Evolutionary conservation across 129 eudicot genomes (phyloP).

Genomic region (Escallonia rubra): DNA sequence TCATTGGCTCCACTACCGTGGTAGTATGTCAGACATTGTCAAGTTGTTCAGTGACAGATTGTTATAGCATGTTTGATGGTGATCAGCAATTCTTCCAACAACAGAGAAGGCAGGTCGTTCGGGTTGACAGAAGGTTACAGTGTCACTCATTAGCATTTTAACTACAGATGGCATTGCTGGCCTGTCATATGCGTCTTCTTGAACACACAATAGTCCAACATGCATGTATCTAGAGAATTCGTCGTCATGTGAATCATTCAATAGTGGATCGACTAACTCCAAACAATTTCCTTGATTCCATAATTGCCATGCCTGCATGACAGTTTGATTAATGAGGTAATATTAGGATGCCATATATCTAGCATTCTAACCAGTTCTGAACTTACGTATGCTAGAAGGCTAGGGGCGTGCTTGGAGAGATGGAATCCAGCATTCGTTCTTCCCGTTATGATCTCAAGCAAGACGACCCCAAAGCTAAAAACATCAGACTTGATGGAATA

Average conservation of each 20-base stretch:
- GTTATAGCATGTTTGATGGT: no score
- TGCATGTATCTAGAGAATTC: conserved; percentile 17
- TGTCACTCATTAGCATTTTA: no score
- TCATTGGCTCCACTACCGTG: no score
- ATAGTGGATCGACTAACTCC: conserved; percentile 16
- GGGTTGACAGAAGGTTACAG: no score
- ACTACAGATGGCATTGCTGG: no score
- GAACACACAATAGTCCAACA: neutral
- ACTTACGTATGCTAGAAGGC: conserved; percentile 14
- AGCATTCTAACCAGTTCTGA: neutral
- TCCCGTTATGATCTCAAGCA: conserved; percentile 44
- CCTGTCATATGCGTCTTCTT: no score
- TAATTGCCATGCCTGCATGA: conserved; percentile 24
- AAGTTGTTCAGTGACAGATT: no score
- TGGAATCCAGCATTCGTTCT: conserved; percentile 8
- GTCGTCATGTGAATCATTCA: neutral
- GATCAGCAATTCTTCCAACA: no score
- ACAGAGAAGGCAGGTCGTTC: no score
- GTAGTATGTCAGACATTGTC: no score
- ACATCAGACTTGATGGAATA: conserved; percentile 52
- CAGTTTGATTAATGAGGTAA: neutral
- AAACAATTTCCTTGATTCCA: conserved; percentile 9
- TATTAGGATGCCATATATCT: neutral
- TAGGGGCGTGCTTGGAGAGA: neutral
- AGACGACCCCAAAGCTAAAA: conserved; percentile 48